Evolutionary conservation across 768 basidiomycete species (phyloP), one percentile per base, ranked within the genome.

Genomic region (Lactifluus subvellereus): DNA sequence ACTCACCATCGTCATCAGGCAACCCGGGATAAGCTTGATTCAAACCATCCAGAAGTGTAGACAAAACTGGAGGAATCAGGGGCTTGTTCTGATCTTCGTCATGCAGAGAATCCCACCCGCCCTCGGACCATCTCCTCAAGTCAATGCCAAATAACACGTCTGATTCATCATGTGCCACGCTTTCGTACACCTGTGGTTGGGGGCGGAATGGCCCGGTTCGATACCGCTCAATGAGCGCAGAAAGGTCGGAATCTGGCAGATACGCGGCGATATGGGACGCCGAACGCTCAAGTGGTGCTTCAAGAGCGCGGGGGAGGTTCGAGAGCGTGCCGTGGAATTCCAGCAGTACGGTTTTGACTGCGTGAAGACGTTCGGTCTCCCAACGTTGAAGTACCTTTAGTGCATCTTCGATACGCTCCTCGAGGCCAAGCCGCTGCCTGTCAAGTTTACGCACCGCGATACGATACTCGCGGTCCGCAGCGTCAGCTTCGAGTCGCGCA

Each of bases 141-240:
- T 97, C 94, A 62, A 95, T 88, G 11, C 94, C 94, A 72, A 96
- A 97, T 10, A 91, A 84, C 33, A 91, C 89, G 70, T 95, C 94
- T 0, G 84, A 82, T 68, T 89, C 89, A 51, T 89, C 87, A 67
- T 91, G 91, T 9, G 88, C 78, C 37, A 94, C 82, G 4, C 87
- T 88, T 71, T 96, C 92, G 74, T 93, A 98, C 10, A 94, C 77
- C 58, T 92, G 91, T 0, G 95, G 83, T 42, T 77, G 78, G 0
- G 95, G 95, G 45, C 89, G 80, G 85, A 97, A 98, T 0, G 94
- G 89, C 0, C 95, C 95, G 1, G 94, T 96, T 59, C 95, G 84
- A 72, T 94, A 92, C 11, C 91, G 87, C 73, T 97, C 94, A 64
- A 97, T 94, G 54, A 96, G 82, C 10, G 90, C 92, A 13, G 77